Evolutionary conservation across 2,329 filamentous ascomycete species (phyloP).

Genomic region (Bipolaris sorokiniana): DNA sequence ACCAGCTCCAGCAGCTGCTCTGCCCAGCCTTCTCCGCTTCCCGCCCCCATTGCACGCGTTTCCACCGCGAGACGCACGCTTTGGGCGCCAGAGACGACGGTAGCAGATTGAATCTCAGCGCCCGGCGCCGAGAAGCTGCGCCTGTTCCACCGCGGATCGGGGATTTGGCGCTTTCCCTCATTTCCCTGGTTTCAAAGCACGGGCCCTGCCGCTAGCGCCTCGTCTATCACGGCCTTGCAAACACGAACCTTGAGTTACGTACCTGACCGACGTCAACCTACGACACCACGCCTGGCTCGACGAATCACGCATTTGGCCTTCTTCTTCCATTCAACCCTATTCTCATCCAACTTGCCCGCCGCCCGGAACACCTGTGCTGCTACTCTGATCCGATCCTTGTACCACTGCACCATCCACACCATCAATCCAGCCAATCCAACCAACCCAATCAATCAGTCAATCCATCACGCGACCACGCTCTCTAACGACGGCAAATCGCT

Average conservation of each 20-base stretch:
- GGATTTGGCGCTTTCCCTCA: constrained; percentile 28
- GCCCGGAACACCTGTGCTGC: background rate
- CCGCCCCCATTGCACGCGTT: constrained; percentile 18
- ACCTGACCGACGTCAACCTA: constrained; percentile 18
- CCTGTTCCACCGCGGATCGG: constrained; percentile 35
- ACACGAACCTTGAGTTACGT: constrained; percentile 20
- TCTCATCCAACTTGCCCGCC: background rate
- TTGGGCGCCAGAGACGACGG: constrained; percentile 22
- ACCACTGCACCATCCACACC: background rate
- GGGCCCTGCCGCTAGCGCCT: constrained; percentile 23
- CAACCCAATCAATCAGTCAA: background rate
- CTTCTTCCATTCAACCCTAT: background rate
- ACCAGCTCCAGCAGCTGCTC: constrained; percentile 1
- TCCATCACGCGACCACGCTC: background rate
- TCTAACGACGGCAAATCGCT: constrained; percentile 1
- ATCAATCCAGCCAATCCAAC: too few species aligned
- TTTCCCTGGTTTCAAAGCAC: constrained; percentile 20
- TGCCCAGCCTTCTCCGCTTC: background rate
- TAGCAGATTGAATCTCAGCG: constrained; percentile 40
- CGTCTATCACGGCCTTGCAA: constrained; percentile 19
- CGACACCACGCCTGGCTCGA: constrained; percentile 5
- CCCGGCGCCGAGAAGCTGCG: constrained; percentile 37
- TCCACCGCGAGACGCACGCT: constrained; percentile 15
- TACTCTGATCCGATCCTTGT: background rate
- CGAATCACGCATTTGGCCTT: background rate